These are phyloP conservation scores for Claviceps africana DNA, from an alignment of 2,329 filamentous ascomycete species.

Conservation along the genomic window DNA sequence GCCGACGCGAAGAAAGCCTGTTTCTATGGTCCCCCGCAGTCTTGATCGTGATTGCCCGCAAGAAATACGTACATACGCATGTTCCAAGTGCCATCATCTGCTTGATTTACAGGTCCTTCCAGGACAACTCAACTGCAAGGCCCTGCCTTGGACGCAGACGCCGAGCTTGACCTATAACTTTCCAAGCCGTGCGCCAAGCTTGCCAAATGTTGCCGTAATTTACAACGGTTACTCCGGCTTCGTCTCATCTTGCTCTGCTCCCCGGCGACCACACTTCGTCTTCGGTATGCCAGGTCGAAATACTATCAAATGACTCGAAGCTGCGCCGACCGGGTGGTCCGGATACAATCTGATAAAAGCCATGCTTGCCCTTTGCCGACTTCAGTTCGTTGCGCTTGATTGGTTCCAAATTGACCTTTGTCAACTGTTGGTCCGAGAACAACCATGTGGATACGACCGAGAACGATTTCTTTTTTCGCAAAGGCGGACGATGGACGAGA, in stretches of 20 bases:
- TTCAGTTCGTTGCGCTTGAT: conserved; percentile 42
- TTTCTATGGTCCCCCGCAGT: no score
- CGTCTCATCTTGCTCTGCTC: conserved; percentile 26
- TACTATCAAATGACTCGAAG: conserved; percentile 31
- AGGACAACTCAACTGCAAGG: not conserved
- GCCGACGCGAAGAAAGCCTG: no score
- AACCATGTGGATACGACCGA: conserved; percentile 48
- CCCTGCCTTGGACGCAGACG: conserved; percentile 10
- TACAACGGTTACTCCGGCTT: conserved; percentile 27
- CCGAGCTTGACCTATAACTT: conserved; percentile 15
- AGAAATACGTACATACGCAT: no score
- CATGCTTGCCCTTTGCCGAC: conserved; percentile 36
- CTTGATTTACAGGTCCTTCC: not conserved
- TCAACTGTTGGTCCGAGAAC: conserved; percentile 27
- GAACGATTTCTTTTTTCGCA: conserved; percentile 55
- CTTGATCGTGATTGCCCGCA: not conserved
- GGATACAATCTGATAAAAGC: conserved; percentile 45
- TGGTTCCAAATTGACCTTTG: conserved; percentile 30
- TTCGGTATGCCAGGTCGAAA: conserved; percentile 36
- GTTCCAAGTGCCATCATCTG: not conserved
- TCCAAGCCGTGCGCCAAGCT: conserved; percentile 8
- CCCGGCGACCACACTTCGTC: conserved; percentile 33
- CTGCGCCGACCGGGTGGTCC: conserved; percentile 22
- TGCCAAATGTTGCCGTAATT: conserved; percentile 19
- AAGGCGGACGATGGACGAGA: conserved; percentile 42